These are phyloP conservation scores for Thuja plicata DNA, from an alignment of 83 land plant species.

Conservation along the genomic window DNA sequence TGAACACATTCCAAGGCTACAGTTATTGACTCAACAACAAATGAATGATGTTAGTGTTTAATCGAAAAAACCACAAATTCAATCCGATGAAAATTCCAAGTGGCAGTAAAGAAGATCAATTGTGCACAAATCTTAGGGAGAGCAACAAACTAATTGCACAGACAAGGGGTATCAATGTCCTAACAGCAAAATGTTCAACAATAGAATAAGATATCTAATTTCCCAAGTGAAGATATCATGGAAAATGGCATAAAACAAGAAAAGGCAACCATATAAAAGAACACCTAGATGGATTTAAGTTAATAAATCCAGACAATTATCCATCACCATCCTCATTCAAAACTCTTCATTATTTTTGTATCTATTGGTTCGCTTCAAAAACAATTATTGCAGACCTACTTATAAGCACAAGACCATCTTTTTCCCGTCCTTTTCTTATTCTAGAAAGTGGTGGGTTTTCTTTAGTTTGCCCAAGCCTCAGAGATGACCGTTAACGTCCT, in stretches of 20 bases:
- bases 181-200: too few relatives aligned
- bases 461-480: neutral
- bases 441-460: neutral
- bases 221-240: too few relatives aligned
- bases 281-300: neutral
- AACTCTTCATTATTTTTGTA: neutral
- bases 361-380: neutral
- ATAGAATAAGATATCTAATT: too few relatives aligned
- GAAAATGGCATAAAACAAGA: too few relatives aligned
- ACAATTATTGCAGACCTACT: neutral
- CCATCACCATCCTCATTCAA: neutral
- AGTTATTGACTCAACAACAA: too few relatives aligned
- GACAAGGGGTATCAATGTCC: neutral
- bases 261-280: neutral
- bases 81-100: too few relatives aligned
- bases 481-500: neutral
- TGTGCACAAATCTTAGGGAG: neutral
- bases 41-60: too few relatives aligned
- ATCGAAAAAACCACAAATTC: too few relatives aligned
- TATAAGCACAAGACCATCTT: neutral
- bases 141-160: neutral
- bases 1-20: too few relatives aligned
- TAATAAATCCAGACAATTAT: neutral
- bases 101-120: too few relatives aligned
- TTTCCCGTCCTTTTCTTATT: neutral